A percentile compares a stretch with the other conserved stretches of the same genome.
Evolutionary conservation across 208 protist genomes (phyloP).

Genomic region (Crithidia bombi): DNA sequence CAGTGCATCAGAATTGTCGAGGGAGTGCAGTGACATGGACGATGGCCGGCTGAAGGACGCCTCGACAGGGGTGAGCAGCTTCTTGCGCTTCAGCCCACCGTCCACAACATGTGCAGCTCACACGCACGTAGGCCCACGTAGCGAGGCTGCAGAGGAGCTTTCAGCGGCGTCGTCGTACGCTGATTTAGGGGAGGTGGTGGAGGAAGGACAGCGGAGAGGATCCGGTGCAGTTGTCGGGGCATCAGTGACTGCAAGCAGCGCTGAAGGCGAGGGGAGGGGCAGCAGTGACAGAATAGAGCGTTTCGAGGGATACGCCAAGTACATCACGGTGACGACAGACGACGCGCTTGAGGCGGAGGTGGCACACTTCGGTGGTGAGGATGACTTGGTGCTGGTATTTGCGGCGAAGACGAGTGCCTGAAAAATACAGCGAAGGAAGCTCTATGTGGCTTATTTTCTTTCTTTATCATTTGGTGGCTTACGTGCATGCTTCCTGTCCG

Average conservation of each 20-base stretch:
- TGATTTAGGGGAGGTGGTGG: background rate
- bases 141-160: background rate
- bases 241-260: background rate
- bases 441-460: background rate
- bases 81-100: constrained; percentile 17
- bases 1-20: background rate
- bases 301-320: constrained; percentile 18
- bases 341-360: constrained; percentile 35
- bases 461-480: background rate
- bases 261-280: background rate
- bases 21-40: background rate
- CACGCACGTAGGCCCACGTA: background rate
- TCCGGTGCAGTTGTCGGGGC: too few relatives aligned
- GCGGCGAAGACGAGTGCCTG: background rate
- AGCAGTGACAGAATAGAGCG: background rate
- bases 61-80: constrained; percentile 11
- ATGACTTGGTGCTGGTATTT: constrained; percentile 44
- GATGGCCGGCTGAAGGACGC: background rate
- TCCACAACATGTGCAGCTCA: background rate
- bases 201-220: background rate
- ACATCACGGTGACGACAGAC: constrained; percentile 9
- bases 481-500: too few relatives aligned
- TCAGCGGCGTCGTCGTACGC: constrained; percentile 3
- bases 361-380: constrained; percentile 33
- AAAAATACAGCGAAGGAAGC: background rate